Base-by-base conservation (phyloP, 2,329 filamentous ascomycete genomes). In the Colletotrichum sp. region DNA sequence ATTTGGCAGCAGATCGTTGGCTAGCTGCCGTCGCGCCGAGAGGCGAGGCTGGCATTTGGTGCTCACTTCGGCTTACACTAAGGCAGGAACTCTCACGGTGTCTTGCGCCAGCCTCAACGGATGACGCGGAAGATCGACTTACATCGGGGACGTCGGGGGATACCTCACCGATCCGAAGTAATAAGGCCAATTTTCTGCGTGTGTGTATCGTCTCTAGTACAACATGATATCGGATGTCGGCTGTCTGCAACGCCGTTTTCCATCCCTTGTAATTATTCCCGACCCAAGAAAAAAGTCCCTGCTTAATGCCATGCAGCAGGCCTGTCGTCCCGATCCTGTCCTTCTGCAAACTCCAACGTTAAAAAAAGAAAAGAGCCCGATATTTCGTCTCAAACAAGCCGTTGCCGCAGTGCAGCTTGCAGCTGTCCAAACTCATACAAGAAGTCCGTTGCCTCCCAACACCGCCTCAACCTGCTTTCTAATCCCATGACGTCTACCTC, bases 291-390 rank as follows among this genome's bases (percentile, higher is more conserved):
- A 72, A 72, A 69, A 64, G 73, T 72, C 73, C 70, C 70, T 75
- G 70, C 64, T 65, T 67, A 26, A 52, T 75, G 52, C 52, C 39
- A 39, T 68, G 64, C 59, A 69, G 70, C 65, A 74, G 59, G 70
- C 48, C 34, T 55, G 34, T 73, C 70, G 65, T 73, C 74, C 74
- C 36, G 48, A 43, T 36, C 70, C 64, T 59, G 57, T 65, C 70
- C 74, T 65, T 59, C 57, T 39, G 71, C 74, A 74, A 75, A 75
- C 74, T 75, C 74, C 74, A 69, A n/a, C 65, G 74, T 59, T 48
- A 48, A 21, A 75, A 75, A 71, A 71, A 75, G 64, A 48, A 75
- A 75, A 75, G 30, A 68, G 57, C 21, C 57, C 70, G 34, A 52
- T 64, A 73, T 75, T 32, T 68, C 70, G 63, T 68, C 73, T 75